phyloP scores from a whole-genome alignment of 768 basidiomycete species.

The Boletus rubescentipes region DNA sequence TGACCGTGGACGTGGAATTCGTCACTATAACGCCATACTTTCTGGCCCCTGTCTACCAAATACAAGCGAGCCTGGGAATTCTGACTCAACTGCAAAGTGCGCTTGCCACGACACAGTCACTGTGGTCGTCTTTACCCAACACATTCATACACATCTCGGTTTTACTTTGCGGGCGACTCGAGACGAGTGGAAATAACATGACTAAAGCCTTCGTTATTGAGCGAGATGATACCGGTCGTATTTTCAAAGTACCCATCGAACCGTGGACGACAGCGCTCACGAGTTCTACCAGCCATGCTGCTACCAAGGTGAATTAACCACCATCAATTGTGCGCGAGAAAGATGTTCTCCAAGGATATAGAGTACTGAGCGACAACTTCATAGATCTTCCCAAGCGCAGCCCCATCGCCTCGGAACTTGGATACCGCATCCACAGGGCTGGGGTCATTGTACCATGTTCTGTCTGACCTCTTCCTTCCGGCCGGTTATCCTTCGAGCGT shows the following conservation, averaged over 20 bases:
- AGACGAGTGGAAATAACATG: not conserved
- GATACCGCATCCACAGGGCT: not conserved
- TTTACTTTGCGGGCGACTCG: not conserved
- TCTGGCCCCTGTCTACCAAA: not conserved
- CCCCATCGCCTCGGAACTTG: not conserved
- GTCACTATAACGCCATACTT: conserved; percentile 24
- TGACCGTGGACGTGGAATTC: conserved; percentile 10
- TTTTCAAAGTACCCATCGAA: conserved; percentile 16
- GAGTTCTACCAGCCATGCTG: not conserved
- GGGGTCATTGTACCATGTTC: conserved; percentile 12
- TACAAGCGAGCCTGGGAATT: conserved; percentile 10
- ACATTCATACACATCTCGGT: not conserved
- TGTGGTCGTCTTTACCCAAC: no score
- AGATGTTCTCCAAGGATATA: not conserved
- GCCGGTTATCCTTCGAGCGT: conserved; percentile 62
- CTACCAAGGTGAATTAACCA: conserved; percentile 16
- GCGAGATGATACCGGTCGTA: conserved; percentile 21
- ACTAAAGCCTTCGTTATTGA: conserved; percentile 15
- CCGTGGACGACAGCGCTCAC: not conserved
- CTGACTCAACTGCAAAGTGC: no score
- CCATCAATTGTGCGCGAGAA: not conserved
- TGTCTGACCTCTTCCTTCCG: conserved; percentile 51
- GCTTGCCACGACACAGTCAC: no score
- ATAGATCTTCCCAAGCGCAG: conserved; percentile 2
- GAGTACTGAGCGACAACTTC: conserved; percentile 2